Evolutionary conservation across 768 basidiomycete genomes (phyloP).

Genomic region (Termitomyces sp.): DNA sequence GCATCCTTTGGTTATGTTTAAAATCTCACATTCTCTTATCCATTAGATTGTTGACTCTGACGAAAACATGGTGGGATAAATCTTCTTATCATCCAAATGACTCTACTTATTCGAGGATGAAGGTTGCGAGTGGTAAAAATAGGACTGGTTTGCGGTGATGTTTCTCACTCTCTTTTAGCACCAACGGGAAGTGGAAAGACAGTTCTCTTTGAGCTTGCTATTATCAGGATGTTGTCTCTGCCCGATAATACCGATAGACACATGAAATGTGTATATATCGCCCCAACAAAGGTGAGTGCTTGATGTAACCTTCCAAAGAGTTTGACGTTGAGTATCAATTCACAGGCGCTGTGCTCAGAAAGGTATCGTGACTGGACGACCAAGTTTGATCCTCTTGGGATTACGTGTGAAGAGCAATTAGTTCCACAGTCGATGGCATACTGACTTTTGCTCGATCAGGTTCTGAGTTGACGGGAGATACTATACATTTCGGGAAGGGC

Average conservation of each 20-base stretch:
- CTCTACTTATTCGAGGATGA: neutral
- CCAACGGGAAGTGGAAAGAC: slow-evolving; percentile 98
- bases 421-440: neutral
- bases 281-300: slow-evolving; percentile 76
- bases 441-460: slow-evolving; percentile 39
- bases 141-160: neutral
- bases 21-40: neutral
- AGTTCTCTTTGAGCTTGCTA: slow-evolving; percentile 87
- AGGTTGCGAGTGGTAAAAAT: slow-evolving; percentile 71
- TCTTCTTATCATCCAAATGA: neutral
- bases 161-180: slow-evolving; percentile 43
- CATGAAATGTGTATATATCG: slow-evolving; percentile 86
- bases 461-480: slow-evolving; percentile 92
- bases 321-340: neutral
- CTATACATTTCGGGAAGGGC: slow-evolving; percentile 59
- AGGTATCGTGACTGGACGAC: slow-evolving; percentile 77
- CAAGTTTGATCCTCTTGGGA: slow-evolving; percentile 74
- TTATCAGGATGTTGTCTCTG: slow-evolving; percentile 67
- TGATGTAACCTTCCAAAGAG: neutral
- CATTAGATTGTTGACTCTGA: slow-evolving; percentile 53
- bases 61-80: slow-evolving; percentile 58
- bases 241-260: slow-evolving; percentile 29
- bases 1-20: neutral
- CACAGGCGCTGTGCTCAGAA: slow-evolving; percentile 85
- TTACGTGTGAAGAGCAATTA: slow-evolving; percentile 56